Evolutionary conservation across 805 yeast genomes (phyloP).

Genomic region (Blastobotrys terrestris): DNA sequence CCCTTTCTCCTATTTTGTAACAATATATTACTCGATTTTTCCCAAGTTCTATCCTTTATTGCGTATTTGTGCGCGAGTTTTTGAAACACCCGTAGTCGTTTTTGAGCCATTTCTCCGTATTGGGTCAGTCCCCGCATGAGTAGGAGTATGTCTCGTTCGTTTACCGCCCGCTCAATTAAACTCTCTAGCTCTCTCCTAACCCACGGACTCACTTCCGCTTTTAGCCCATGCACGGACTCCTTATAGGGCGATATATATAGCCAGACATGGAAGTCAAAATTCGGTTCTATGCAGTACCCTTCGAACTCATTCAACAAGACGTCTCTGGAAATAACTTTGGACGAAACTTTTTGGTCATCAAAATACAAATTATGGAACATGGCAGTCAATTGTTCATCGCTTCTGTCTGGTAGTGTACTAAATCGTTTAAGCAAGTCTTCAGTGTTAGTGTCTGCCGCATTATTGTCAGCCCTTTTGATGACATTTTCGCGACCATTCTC

Average conservation of each 20-base stretch:
- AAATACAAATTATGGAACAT: neutral
- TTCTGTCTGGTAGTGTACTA: neutral
- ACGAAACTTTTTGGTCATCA: neutral
- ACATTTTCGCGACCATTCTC: neutral
- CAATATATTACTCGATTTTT: neutral
- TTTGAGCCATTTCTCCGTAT: conserved; percentile 12
- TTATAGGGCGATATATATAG: neutral
- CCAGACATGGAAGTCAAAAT: neutral
- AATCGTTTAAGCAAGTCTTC: neutral
- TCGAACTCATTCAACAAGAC: conserved; percentile 1
- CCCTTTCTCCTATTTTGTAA: no score
- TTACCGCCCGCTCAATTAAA: neutral
- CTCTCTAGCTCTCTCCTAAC: neutral
- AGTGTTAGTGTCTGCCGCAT: neutral
- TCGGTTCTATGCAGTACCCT: neutral
- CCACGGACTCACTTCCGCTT: neutral
- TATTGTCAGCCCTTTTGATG: neutral
- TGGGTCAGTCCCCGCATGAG: conserved; percentile 16
- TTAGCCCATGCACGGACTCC: neutral
- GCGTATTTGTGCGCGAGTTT: conserved; percentile 6
- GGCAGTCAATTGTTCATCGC: neutral
- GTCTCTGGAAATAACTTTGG: neutral
- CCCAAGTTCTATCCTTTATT: conserved; percentile 9
- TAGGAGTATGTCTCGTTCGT: neutral
- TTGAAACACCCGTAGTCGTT: conserved; percentile 12